These are phyloP conservation scores for Laguncularia racemosa DNA, from an alignment of 345 rosid species.

Conservation along the genomic window DNA sequence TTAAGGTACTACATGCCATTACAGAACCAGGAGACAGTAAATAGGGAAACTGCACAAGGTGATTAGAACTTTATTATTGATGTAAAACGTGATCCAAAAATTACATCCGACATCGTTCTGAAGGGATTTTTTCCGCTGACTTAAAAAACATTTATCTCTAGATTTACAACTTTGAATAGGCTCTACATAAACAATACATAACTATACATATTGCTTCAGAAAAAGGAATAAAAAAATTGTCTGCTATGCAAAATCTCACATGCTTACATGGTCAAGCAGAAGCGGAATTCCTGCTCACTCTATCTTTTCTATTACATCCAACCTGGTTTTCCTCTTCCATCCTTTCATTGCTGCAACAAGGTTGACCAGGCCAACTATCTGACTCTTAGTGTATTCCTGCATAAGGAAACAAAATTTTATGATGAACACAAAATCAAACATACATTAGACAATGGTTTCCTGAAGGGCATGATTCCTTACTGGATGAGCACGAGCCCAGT, in stretches of 20 bases:
- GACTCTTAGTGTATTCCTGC: slow-evolving; percentile 81
- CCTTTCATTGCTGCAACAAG: slow-evolving; percentile 90
- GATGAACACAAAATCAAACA: neutral
- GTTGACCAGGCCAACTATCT: slow-evolving; percentile 73
- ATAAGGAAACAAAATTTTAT: neutral
- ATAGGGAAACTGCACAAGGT: no score
- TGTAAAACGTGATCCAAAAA: slow-evolving; percentile 20
- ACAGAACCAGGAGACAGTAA: no score
- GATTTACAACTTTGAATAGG: slow-evolving; percentile 3
- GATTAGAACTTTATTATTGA: slow-evolving; percentile 9
- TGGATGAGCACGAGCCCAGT: slow-evolving; percentile 93
- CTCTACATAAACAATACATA: slow-evolving; percentile 13
- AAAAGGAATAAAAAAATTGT: neutral
- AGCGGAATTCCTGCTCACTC: slow-evolving; percentile 35
- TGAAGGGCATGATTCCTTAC: slow-evolving; percentile 33
- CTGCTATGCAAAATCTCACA: slow-evolving; percentile 8
- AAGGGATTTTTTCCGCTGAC: neutral
- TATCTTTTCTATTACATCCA: slow-evolving; percentile 79
- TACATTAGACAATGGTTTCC: neutral
- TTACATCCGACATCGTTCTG: slow-evolving; percentile 18
- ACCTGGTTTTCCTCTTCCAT: slow-evolving; percentile 90
- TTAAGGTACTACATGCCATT: no score
- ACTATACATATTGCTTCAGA: slow-evolving; percentile 10
- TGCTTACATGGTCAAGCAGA: neutral
- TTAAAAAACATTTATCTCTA: no score